Percentiles rank a stretch among this genome's conserved stretches.
Conservation (phyloP, 192 early-diverging fungal genomes). For the Spinellus fusiger region DNA sequence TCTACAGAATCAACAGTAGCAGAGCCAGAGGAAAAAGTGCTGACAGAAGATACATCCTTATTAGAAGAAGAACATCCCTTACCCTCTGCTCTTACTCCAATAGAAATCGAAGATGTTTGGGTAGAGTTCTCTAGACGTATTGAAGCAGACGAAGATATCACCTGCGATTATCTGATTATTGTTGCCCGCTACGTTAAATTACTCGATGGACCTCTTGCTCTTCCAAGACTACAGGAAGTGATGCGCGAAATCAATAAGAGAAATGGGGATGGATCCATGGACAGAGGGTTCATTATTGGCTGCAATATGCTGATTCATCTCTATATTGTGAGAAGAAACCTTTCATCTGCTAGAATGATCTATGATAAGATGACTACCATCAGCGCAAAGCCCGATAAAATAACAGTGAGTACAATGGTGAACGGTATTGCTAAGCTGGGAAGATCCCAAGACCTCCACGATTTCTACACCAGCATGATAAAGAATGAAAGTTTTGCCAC, state of each 20-base stretch:
- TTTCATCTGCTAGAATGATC: constrained; percentile 9
- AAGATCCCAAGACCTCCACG: constrained; percentile 5
- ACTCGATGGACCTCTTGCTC: not conserved
- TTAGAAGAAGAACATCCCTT: not conserved
- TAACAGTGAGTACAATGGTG: constrained; percentile 17
- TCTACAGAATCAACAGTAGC: no score
- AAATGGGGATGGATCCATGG: not conserved
- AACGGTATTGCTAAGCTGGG: constrained; percentile 16
- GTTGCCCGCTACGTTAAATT: not conserved
- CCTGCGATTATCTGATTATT: constrained; percentile 5
- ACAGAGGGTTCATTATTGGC: not conserved
- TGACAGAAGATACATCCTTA: no score
- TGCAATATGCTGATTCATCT: constrained; percentile 27
- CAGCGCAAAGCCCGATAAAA: not conserved
- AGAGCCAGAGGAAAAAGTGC: no score
- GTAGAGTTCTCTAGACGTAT: not conserved
- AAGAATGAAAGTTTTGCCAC: not conserved
- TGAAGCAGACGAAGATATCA: not conserved
- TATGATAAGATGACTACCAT: constrained; percentile 1
- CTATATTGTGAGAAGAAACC: constrained; percentile 1
- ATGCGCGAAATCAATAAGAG: constrained; percentile 8
- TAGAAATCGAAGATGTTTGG: constrained; percentile 3
- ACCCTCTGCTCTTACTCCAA: not conserved
- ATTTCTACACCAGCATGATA: not conserved
- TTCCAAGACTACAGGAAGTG: not conserved